phyloP scores from a whole-genome alignment of 2,329 filamentous ascomycete genomes.

The Nannizziopsis barbatae region DNA sequence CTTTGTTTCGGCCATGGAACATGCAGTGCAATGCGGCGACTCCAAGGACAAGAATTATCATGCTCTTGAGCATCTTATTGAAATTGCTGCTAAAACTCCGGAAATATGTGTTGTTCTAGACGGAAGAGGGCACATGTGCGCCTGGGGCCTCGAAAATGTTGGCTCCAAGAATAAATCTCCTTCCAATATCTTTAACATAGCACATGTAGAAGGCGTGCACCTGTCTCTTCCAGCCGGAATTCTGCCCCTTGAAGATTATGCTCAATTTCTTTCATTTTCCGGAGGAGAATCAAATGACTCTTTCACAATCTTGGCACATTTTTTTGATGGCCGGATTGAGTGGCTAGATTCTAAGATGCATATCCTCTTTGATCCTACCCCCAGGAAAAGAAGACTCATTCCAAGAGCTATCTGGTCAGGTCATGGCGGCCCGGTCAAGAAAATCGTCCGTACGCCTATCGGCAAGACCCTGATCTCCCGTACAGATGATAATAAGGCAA shows the following conservation, averaged over 20 bases:
- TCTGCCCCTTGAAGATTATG: slow-evolving; percentile 41
- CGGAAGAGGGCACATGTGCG: slow-evolving; percentile 73
- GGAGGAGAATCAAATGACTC: slow-evolving; percentile 49
- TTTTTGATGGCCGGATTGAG: slow-evolving; percentile 73
- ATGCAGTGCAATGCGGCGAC: slow-evolving; percentile 55
- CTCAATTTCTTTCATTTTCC: slow-evolving; percentile 64
- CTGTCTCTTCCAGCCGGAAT: slow-evolving; percentile 28
- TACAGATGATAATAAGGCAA: slow-evolving; percentile 64
- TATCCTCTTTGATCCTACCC: slow-evolving; percentile 63
- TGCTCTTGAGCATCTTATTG: slow-evolving; percentile 71
- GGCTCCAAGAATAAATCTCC: slow-evolving; percentile 56
- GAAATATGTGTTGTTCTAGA: slow-evolving; percentile 83
- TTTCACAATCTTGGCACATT: slow-evolving; percentile 65
- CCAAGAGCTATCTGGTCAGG: slow-evolving; percentile 67
- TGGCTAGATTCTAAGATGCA: slow-evolving; percentile 71
- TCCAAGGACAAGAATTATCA: slow-evolving; percentile 51
- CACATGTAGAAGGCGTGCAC: slow-evolving; percentile 56
- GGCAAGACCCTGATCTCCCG: slow-evolving; percentile 71
- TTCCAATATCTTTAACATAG: slow-evolving; percentile 70
- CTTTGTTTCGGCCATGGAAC: slow-evolving; percentile 58
- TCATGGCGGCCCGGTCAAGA: slow-evolving; percentile 67
- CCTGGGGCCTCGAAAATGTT: slow-evolving; percentile 84
- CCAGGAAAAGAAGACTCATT: slow-evolving; percentile 48
- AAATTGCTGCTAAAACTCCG: slow-evolving; percentile 70
- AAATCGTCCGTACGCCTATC: slow-evolving; percentile 74